These are phyloP conservation scores for Thozetella sp. DNA, from an alignment of 495 filamentous ascomycete genomes.

Conservation along the genomic window DNA sequence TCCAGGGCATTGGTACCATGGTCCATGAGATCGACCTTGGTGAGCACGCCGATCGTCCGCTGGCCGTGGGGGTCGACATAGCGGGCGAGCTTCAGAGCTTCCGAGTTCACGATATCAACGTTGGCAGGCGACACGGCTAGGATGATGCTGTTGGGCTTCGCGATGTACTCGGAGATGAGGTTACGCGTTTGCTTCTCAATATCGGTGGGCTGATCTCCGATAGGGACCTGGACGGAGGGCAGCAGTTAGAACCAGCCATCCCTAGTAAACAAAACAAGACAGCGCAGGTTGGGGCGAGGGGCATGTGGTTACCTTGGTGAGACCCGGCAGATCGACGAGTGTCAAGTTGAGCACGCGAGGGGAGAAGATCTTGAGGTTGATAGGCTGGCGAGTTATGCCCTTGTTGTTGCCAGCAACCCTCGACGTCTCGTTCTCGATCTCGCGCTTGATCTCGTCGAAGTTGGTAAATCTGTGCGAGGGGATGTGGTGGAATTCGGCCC, in stretches of 20 bases:
- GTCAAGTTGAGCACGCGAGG: constrained; percentile 96
- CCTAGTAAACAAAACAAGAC: constrained; percentile 5
- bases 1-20: constrained; percentile 98
- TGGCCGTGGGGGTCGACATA: constrained; percentile 96
- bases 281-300: not conserved
- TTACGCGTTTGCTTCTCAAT: constrained; percentile 99
- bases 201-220: constrained; percentile 96
- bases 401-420: constrained; percentile 97
- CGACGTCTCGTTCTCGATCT: constrained; percentile 96
- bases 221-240: constrained; percentile 67
- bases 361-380: constrained; percentile 98
- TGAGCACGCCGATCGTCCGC: constrained; percentile 95
- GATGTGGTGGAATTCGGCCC: constrained; percentile 97
- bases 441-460: constrained; percentile 88
- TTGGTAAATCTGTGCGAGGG: constrained; percentile 89
- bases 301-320: constrained; percentile 77
- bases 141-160: constrained; percentile 98
- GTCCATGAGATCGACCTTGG: constrained; percentile 98
- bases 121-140: constrained; percentile 97
- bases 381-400: constrained; percentile 95
- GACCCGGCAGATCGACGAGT: constrained; percentile 90
- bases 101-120: constrained; percentile 97
- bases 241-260: constrained; percentile 6
- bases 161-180: constrained; percentile 97
- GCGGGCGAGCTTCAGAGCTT: constrained; percentile 93